phyloP scores from a whole-genome alignment of 495 filamentous ascomycete genomes.

The Talaromyces ruber region DNA sequence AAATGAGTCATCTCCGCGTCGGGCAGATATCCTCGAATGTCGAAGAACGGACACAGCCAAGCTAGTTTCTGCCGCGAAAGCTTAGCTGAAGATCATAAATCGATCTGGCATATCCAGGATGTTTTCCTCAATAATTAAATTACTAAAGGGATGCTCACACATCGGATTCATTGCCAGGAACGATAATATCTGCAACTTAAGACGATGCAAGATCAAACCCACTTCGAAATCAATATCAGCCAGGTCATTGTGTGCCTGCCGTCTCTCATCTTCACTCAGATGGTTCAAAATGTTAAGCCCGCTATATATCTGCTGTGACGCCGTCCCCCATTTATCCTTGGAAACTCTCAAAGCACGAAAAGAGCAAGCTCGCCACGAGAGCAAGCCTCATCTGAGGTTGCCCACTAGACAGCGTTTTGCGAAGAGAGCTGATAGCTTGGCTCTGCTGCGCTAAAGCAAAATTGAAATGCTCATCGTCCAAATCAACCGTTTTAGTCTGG shows the following conservation, averaged over 20 bases:
- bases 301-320: background rate
- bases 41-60: background rate
- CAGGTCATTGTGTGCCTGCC: background rate
- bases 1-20: background rate
- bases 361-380: background rate
- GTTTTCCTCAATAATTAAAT: background rate
- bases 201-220: background rate
- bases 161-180: background rate
- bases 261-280: background rate
- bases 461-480: background rate
- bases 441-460: background rate
- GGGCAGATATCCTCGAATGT: background rate
- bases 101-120: background rate
- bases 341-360: background rate
- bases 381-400: background rate
- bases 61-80: background rate
- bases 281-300: background rate
- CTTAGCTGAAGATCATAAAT: background rate
- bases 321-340: background rate
- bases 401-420: background rate
- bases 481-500: background rate
- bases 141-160: background rate
- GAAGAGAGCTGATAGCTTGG: background rate
- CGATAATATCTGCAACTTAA: background rate
- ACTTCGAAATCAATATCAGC: background rate